Base-by-base conservation (phyloP, 2,329 filamentous ascomycete genomes). In the Davidsoniella virescens region DNA sequence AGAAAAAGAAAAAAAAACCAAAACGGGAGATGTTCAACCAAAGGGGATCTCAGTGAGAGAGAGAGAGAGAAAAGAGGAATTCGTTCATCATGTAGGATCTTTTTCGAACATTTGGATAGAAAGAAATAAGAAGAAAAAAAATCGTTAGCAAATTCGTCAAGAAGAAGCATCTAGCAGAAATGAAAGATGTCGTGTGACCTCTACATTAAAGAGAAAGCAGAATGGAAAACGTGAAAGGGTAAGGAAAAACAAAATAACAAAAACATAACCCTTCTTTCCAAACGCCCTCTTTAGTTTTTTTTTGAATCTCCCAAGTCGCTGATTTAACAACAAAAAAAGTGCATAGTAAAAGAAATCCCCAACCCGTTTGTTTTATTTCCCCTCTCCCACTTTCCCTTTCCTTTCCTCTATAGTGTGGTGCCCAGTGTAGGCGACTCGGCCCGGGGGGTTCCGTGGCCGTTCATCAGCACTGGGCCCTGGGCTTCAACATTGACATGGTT, bases 401-500 rank as follows among this genome's bases (percentile, higher is more conserved):
- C 37, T 47, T 20, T 44, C 37, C 36, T 46, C 51, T 49, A 39
- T 37, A 46, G 42, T 42, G 41, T 44, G 47, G 44, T 44, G 18
- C 44, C 37, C 36, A 52, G 25, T 40, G 49, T 51, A 26, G 49
- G 44, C 17, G 43, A 52, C 45, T 52, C 51, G 18, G 46, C 47
- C 20, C 45, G 33, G 17, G 29, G 46, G 4, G 45, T 46, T 16
- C 44, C 49, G 49, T 51, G 38, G 44, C 49, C 49, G 37, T 46
- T 51, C 49, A 47, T 36, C 8, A 41, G 17, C 38, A 41, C n/a
- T 25, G 46, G 23, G 46, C 42, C 47, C 47, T 48, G 43, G 26
- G 40, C 48, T 39, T 33, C 44, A 50, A 50, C 47, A 50, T 36
- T 53, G 48, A 51, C 48, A 47, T 47, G 52, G 48, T 44, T 41